Conservation (phyloP, 148 eudicot species). For the Fagopyrum homotropicum region DNA sequence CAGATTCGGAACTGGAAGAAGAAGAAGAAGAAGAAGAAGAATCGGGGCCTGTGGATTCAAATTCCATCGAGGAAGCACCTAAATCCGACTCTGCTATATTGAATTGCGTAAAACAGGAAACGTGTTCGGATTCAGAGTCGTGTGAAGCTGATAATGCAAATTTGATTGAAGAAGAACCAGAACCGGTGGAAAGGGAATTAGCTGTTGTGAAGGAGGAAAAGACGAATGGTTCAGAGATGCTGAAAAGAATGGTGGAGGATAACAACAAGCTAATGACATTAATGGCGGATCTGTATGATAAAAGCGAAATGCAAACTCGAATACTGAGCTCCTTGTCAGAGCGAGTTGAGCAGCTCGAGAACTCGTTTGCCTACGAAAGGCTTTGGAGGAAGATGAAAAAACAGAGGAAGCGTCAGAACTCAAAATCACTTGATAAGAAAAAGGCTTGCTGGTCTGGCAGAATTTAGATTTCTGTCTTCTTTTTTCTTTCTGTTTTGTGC, state of each 20-base stretch:
- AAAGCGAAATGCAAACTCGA: slow-evolving; percentile 31
- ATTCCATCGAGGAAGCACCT: too few relatives aligned
- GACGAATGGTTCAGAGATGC: slow-evolving; percentile 16
- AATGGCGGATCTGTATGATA: slow-evolving; percentile 43
- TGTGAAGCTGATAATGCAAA: not conserved
- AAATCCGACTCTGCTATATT: too few relatives aligned
- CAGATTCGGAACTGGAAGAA: too few relatives aligned
- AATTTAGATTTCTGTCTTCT: too few relatives aligned
- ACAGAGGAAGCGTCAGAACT: slow-evolving; percentile 12
- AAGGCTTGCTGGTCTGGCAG: not conserved
- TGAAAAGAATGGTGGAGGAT: slow-evolving; percentile 46
- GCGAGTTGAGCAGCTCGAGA: slow-evolving; percentile 61
- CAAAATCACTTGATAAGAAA: not conserved
- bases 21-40: too few relatives aligned
- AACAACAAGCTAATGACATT: slow-evolving; percentile 44
- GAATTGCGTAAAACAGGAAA: too few relatives aligned
- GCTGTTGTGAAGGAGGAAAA: slow-evolving; percentile 9
- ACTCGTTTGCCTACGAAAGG: slow-evolving; percentile 32
- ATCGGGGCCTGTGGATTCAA: too few relatives aligned
- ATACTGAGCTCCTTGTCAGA: slow-evolving; percentile 34
- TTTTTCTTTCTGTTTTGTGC: too few relatives aligned
- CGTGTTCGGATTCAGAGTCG: not conserved
- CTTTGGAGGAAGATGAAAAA: slow-evolving; percentile 30
- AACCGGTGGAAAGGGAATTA: not conserved
- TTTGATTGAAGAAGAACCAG: not conserved